phyloP scores from a whole-genome alignment of 108 stramenopile species.

The Fragilaria crotonensis region DNA sequence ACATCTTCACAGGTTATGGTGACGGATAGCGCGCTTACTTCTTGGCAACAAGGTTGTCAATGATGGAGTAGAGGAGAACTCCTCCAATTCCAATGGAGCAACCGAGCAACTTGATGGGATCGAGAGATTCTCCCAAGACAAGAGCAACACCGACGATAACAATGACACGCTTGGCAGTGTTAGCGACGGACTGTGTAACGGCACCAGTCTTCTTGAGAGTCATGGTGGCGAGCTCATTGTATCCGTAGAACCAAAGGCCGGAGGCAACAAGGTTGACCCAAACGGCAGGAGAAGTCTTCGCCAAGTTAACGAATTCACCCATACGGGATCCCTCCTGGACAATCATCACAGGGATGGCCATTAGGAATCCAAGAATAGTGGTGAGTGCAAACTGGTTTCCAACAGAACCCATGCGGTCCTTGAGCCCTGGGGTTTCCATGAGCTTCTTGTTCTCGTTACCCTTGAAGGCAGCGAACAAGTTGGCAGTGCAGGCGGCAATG shows the following conservation, averaged over 20 bases:
- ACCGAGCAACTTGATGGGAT: constrained; percentile 85
- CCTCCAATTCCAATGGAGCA: constrained; percentile 90
- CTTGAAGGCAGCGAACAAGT: constrained; percentile 87
- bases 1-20: neutral
- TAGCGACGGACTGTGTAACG: constrained; percentile 91
- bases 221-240: constrained; percentile 93
- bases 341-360: constrained; percentile 69
- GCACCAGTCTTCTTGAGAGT: constrained; percentile 92
- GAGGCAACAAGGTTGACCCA: constrained; percentile 79
- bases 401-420: constrained; percentile 84
- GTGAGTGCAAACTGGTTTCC: constrained; percentile 93
- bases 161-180: constrained; percentile 94
- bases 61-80: constrained; percentile 85
- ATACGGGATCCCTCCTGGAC: constrained; percentile 65
- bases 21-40: constrained; percentile 13
- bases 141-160: constrained; percentile 88
- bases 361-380: constrained; percentile 75
- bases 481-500: constrained; percentile 86
- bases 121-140: constrained; percentile 81
- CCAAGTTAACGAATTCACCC: constrained; percentile 70
- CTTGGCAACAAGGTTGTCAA: constrained; percentile 58
- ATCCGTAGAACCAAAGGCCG: constrained; percentile 93
- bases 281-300: constrained; percentile 74
- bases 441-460: constrained; percentile 95
- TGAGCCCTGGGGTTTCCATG: constrained; percentile 84